Evolutionary conservation across 768 basidiomycete genomes (phyloP).

Genomic region (Rhizopogon vesiculosus): DNA sequence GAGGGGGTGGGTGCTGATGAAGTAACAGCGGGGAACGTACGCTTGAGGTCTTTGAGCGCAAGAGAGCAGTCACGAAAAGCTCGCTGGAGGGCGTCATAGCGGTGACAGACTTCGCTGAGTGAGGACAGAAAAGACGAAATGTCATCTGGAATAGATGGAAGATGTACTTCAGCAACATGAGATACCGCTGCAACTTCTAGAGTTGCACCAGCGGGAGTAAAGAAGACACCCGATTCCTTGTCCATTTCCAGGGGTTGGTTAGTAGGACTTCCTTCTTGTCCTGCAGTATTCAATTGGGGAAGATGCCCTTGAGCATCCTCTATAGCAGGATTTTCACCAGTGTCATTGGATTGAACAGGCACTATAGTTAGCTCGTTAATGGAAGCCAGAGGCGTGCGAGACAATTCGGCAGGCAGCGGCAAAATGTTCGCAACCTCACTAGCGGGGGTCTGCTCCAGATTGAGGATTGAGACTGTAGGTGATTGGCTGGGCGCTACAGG

Average conservation of each 20-base stretch:
- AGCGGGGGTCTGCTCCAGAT: conserved; percentile 7
- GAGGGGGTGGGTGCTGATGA: not conserved
- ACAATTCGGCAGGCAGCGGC: not conserved
- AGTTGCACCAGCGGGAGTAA: not conserved
- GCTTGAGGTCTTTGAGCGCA: conserved; percentile 55
- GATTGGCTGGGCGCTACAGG: not conserved
- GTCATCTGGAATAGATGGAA: not conserved
- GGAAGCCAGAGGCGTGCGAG: not conserved
- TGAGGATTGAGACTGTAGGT: conserved; percentile 15
- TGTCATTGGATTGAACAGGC: not conserved
- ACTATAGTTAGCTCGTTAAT: not conserved
- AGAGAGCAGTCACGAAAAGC: conserved; percentile 68
- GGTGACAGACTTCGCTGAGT: conserved; percentile 39
- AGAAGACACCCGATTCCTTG: not conserved
- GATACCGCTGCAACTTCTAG: not conserved
- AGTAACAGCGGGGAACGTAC: conserved; percentile 8
- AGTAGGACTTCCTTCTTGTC: not conserved
- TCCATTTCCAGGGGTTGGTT: not conserved
- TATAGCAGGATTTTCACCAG: not conserved
- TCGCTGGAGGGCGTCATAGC: conserved; percentile 59
- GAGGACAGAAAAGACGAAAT: conserved; percentile 39
- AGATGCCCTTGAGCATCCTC: not conserved
- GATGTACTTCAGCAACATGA: not conserved
- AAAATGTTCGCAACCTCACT: not conserved
- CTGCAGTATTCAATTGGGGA: not conserved